Evolutionary conservation across 148 eudicot genomes (phyloP).

Genomic region (Chenopodium album): DNA sequence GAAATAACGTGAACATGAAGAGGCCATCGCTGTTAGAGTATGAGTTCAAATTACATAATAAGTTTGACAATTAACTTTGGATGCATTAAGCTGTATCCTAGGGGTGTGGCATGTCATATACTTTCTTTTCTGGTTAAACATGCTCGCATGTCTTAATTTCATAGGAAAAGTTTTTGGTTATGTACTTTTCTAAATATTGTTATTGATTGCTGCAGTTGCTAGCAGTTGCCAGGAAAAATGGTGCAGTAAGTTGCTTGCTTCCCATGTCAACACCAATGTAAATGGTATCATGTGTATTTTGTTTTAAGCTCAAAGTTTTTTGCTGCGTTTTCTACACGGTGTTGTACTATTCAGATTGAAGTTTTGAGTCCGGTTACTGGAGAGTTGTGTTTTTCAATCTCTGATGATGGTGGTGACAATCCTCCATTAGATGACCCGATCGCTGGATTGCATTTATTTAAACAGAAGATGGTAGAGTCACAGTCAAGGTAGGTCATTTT

Average conservation of each 20-base stretch:
- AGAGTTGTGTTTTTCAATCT: conserved; percentile 48
- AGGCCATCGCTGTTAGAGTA: background rate
- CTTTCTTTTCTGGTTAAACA: background rate
- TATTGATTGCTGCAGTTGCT: conserved; percentile 56
- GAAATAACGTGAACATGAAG: no score
- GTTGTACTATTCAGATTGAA: conserved; percentile 50
- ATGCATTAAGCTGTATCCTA: background rate
- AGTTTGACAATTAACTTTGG: background rate
- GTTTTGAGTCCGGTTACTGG: conserved; percentile 71
- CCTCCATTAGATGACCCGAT: conserved; percentile 52
- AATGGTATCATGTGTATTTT: background rate
- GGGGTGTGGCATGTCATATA: background rate
- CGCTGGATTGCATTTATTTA: conserved; percentile 79
- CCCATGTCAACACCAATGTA: background rate
- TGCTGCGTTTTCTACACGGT: background rate
- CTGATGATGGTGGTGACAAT: conserved; percentile 29
- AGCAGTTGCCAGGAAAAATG: conserved; percentile 84
- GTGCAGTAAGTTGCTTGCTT: conserved; percentile 53
- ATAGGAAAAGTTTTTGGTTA: background rate
- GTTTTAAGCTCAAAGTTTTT: background rate
- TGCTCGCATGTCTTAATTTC: background rate
- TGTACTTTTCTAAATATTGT: conserved; percentile 12
- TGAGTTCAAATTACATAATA: background rate
- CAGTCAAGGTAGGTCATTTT: conserved; percentile 49
- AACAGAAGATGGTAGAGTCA: conserved; percentile 37